A percentile compares a stretch with the other conserved stretches of the same genome.
phyloP scores from a whole-genome alignment of 352 stramenopile genomes.

The Globisporangium irregulare region DNA sequence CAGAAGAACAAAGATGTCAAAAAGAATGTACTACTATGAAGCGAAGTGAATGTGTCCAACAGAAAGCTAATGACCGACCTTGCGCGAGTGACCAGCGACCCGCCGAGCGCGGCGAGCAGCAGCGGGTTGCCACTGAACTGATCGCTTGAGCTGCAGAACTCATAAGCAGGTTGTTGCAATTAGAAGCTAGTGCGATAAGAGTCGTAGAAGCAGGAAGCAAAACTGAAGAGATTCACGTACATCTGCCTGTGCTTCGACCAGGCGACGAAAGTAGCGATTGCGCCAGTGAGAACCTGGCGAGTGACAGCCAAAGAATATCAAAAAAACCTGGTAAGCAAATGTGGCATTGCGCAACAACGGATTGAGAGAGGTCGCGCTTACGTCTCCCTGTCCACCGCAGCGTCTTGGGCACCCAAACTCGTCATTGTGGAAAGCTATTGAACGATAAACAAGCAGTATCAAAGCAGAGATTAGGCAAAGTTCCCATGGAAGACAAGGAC shows the following conservation, averaged over 20 bases:
- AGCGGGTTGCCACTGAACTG: conserved; percentile 46
- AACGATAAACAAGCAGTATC: not conserved
- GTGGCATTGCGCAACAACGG: not conserved
- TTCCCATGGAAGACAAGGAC: not conserved
- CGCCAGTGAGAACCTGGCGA: conserved; percentile 71
- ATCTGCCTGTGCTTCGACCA: conserved; percentile 54
- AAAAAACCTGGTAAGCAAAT: not conserved
- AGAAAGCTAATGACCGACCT: conserved; percentile 31
- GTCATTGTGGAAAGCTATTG: conserved; percentile 37
- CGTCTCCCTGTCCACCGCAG: conserved; percentile 91
- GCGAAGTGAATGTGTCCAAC: not conserved
- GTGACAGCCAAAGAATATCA: not conserved
- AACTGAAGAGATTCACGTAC: conserved; percentile 22
- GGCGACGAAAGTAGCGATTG: conserved; percentile 73
- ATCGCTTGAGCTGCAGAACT: conserved; percentile 11
- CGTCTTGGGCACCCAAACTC: conserved; percentile 77
- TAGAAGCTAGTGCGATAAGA: not conserved
- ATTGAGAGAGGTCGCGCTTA: conserved; percentile 26
- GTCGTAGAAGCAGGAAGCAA: not conserved
- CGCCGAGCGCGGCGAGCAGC: conserved; percentile 72
- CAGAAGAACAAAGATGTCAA: not conserved
- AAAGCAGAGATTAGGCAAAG: not conserved
- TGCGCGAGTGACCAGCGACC: conserved; percentile 74
- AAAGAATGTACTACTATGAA: no score
- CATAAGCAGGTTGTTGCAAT: not conserved